Evolutionary conservation across 139 green algal species (phyloP).

Genomic region (Chlorokybus atmophyticus): DNA sequence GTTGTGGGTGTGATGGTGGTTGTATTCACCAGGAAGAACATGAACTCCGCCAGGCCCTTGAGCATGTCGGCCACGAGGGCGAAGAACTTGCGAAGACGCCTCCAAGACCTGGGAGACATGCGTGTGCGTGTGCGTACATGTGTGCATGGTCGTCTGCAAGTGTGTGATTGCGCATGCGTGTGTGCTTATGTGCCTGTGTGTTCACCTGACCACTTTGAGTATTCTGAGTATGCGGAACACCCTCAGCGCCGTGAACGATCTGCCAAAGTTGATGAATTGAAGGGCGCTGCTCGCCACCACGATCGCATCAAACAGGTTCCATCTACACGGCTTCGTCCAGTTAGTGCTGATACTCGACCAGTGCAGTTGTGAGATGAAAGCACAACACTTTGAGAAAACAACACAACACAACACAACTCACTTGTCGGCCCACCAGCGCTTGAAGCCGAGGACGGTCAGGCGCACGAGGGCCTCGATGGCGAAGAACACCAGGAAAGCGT

Average conservation of each 20-base stretch:
- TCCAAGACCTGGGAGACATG: too few species aligned
- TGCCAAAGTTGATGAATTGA: background rate
- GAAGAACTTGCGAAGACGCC: background rate
- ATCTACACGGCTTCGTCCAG: too few species aligned
- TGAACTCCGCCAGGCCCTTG: constrained; percentile 1
- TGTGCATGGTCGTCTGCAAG: too few species aligned
- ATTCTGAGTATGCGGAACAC: too few species aligned
- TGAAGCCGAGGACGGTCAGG: constrained; percentile 8
- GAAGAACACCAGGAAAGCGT: constrained; percentile 16
- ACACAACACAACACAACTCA: background rate
- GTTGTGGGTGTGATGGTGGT: too few species aligned
- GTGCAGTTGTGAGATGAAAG: background rate
- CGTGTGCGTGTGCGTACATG: too few species aligned
- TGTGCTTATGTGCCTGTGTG: too few species aligned
- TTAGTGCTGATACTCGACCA: too few species aligned
- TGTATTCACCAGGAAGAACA: background rate
- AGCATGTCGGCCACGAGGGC: background rate
- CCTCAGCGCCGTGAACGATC: background rate
- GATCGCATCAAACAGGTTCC: constrained; percentile 22
- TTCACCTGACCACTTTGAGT: too few species aligned
- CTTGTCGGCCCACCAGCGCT: constrained; percentile 10
- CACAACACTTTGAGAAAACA: background rate
- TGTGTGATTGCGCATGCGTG: too few species aligned
- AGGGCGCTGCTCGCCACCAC: constrained; percentile 9
- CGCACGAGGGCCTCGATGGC: constrained; percentile 19